Evolutionary conservation across 495 filamentous ascomycete species (phyloP), one percentile per base, ranked within the genome.

Genomic region (Trichoderma parareesei): DNA sequence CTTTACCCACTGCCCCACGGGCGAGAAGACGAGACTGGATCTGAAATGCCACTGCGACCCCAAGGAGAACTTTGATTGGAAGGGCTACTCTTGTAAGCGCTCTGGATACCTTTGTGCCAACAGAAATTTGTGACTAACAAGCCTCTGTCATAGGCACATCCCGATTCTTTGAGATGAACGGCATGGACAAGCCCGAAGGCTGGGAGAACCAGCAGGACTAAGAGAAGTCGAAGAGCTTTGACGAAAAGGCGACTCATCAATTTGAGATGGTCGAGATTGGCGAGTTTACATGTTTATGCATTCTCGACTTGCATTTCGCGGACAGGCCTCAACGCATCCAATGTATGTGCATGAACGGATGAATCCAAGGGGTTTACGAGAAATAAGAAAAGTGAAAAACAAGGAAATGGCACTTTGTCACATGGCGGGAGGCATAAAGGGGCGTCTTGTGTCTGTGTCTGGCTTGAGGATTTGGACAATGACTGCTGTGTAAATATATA

Each of bases 41-140:
- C 82, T 90, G 63, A 92, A 90, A 74, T 98, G 94, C 74, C 86
- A 90, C 72, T 98, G 94, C 77, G 93, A 98, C 74, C 94, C 94
- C 3, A 88, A 88, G 67, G 90, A 97, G 35, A 98, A 97, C 77
- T 98, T 98, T 79, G 94, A 98, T 74, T 98, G 95, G 95, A 96
- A 95, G 76, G 90, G 90, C 49, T 96, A 94, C 71, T 93, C 91
- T 69, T 96, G 92, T 96, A 81, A 78, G 91, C 80, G 16, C 37
- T 18, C 8, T 60, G 13, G 20, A 9, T 55, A 16, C 60, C 40
- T 9, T 4, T 2, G 9, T 14, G 10, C n/a, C 1, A 49, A n/a
- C 6, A 53, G 46, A 38, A 60, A 61, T 55, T 67, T 71, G 71
- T 20, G 11, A 0, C 40, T 44, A 4, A 46, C 55, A 20, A 18